Evolutionary conservation across 805 yeast genomes (phyloP).

Genomic region (Candida ficus): DNA sequence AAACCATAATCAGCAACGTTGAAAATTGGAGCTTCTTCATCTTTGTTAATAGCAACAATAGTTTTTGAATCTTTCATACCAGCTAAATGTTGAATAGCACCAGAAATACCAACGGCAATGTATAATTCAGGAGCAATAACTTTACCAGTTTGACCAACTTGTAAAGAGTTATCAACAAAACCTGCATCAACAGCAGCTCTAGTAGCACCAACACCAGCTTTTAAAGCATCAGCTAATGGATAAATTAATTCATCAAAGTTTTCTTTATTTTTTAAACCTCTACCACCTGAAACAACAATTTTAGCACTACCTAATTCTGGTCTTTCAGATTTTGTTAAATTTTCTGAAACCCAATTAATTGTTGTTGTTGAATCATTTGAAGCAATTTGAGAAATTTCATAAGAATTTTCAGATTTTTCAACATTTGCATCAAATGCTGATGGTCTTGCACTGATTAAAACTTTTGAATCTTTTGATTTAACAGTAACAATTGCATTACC

Average conservation of each 20-base stretch:
- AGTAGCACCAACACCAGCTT: constrained; percentile 98
- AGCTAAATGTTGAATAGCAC: constrained; percentile 97
- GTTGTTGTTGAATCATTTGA: constrained; percentile 28
- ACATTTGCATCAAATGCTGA: constrained; percentile 65
- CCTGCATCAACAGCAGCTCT: constrained; percentile 98
- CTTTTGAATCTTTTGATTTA: constrained; percentile 56
- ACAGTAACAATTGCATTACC: constrained; percentile 91
- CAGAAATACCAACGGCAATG: constrained; percentile 90
- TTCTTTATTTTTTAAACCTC: constrained; percentile 88
- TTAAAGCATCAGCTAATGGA: constrained; percentile 81
- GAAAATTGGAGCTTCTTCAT: constrained; percentile 91
- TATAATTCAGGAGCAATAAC: constrained; percentile 95
- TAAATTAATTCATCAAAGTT: constrained; percentile 70
- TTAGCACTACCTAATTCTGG: constrained; percentile 88
- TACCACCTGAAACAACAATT: constrained; percentile 85
- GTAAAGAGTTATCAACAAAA: constrained; percentile 91
- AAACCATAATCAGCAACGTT: constrained; percentile 86
- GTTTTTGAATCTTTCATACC: constrained; percentile 97
- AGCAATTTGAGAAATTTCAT: constrained; percentile 45
- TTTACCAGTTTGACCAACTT: constrained; percentile 97
- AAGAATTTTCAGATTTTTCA: constrained; percentile 32
- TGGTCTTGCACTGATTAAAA: constrained; percentile 74
- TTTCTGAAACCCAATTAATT: constrained; percentile 64
- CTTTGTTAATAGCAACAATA: constrained; percentile 92
- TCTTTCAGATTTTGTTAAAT: constrained; percentile 70